A percentile compares a stretch with the other conserved stretches of the same genome.
Conservation (phyloP, 2,329 filamentous ascomycete genomes). For the Pseudocercospora crystallina region DNA sequence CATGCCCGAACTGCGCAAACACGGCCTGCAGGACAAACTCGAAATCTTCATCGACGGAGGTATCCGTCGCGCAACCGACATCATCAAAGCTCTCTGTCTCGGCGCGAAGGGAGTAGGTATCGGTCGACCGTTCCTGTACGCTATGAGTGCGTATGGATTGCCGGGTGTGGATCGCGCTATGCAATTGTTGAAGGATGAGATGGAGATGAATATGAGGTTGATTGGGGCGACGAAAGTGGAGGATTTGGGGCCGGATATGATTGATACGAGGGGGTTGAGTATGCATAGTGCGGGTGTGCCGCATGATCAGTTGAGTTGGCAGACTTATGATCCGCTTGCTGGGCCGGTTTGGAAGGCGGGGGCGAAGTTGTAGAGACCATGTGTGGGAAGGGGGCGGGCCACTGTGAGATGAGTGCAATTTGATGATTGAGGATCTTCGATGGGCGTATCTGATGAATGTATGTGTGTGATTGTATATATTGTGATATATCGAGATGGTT, state of each 20-base stretch:
- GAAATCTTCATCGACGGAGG: slow-evolving; percentile 93
- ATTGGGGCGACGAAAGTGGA: slow-evolving; percentile 75
- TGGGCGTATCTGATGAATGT: no score
- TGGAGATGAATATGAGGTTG: slow-evolving; percentile 98
- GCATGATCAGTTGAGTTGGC: slow-evolving; percentile 58
- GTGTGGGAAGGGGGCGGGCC: no score
- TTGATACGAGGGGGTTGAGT: slow-evolving; percentile 73
- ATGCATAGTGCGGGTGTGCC: slow-evolving; percentile 61
- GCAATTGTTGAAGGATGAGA: slow-evolving; percentile 73
- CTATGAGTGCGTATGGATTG: slow-evolving; percentile 89
- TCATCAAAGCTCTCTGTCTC: slow-evolving; percentile 90
- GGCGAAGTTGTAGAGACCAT: slow-evolving; percentile 30
- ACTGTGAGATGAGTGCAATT: no score
- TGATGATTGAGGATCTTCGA: no score
- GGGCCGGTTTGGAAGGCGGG: slow-evolving; percentile 35
- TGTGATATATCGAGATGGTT: no score
- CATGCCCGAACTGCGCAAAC: slow-evolving; percentile 64
- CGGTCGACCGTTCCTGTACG: slow-evolving; percentile 89
- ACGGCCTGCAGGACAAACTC: slow-evolving; percentile 61
- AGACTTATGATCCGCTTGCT: slow-evolving; percentile 55
- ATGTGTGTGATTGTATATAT: no score
- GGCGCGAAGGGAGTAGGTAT: slow-evolving; percentile 92
- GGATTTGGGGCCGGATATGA: slow-evolving; percentile 75
- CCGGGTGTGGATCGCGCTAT: slow-evolving; percentile 88
- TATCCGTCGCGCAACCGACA: slow-evolving; percentile 84